Evolutionary conservation across 2,329 filamentous ascomycete genomes (phyloP).

Genomic region (Neofusicoccum ribis): DNA sequence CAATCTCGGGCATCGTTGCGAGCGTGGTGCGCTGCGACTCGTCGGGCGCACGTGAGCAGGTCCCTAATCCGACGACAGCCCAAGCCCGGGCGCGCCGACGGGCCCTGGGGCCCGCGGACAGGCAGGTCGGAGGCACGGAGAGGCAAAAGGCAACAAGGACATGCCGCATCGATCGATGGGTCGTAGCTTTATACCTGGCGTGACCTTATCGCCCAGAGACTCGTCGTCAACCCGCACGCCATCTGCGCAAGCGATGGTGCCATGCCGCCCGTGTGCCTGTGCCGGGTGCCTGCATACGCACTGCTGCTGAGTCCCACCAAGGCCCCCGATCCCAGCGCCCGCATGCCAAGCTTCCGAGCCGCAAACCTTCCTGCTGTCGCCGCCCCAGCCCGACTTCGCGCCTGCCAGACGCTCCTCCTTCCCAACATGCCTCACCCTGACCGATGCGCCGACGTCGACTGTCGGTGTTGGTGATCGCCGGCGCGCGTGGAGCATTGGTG

Average conservation of each 20-base stretch:
- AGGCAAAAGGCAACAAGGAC: constrained; percentile 7
- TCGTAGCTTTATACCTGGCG: constrained; percentile 9
- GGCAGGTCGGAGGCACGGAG: neutral
- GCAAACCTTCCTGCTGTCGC: neutral
- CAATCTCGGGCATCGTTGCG: constrained; percentile 15
- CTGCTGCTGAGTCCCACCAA: neutral
- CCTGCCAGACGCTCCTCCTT: neutral
- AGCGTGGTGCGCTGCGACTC: neutral
- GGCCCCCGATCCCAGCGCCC: neutral
- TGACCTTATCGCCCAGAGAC: neutral
- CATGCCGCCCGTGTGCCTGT: neutral
- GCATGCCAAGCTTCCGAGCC: constrained; percentile 20
- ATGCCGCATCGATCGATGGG: neutral
- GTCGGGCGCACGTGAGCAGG: neutral
- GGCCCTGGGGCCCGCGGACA: neutral
- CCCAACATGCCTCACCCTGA: neutral
- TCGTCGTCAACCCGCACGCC: constrained; percentile 9
- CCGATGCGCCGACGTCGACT: neutral
- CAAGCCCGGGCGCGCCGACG: neutral
- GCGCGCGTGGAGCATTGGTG: neutral
- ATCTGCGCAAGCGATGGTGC: constrained; percentile 6
- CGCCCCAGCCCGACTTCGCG: neutral
- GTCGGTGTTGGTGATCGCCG: constrained; percentile 10
- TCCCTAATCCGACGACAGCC: constrained; percentile 4
- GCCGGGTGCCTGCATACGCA: constrained; percentile 10